phyloP scores from a whole-genome alignment of 805 yeast genomes.

The Lipomyces lipofer region DNA sequence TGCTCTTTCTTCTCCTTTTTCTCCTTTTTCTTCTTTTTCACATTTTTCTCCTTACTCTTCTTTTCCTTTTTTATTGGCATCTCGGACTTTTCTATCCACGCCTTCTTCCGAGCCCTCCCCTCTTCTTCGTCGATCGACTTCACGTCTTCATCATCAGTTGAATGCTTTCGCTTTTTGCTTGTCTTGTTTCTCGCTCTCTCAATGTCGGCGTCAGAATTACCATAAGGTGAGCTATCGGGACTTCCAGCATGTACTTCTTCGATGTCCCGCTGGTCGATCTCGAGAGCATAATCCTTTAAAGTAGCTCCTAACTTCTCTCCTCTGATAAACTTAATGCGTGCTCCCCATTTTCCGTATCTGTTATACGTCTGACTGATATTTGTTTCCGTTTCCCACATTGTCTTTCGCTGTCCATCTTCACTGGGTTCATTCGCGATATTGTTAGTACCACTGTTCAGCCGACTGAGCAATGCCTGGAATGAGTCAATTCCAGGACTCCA shows the following conservation, averaged over 20 bases:
- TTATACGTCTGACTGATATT: conserved; percentile 44
- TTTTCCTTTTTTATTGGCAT: conserved; percentile 36
- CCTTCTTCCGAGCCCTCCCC: conserved; percentile 30
- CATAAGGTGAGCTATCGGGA: background rate
- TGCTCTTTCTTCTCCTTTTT: conserved; percentile 38
- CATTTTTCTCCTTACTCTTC: conserved; percentile 35
- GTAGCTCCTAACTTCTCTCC: conserved; percentile 85
- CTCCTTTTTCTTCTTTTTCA: conserved; percentile 37
- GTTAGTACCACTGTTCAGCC: conserved; percentile 68
- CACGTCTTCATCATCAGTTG: conserved; percentile 25
- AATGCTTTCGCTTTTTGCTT: conserved; percentile 37
- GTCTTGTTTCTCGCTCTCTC: conserved; percentile 21
- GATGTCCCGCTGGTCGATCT: conserved; percentile 30
- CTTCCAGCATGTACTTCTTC: conserved; percentile 24
- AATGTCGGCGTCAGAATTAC: background rate
- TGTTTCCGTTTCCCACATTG: conserved; percentile 59
- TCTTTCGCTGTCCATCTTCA: conserved; percentile 49
- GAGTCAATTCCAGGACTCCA: conserved; percentile 91
- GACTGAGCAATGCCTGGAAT: conserved; percentile 85
- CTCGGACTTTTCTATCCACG: conserved; percentile 35
- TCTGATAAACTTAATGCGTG: conserved; percentile 84
- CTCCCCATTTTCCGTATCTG: conserved; percentile 67
- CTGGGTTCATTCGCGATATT: background rate
- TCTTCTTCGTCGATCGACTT: conserved; percentile 28
- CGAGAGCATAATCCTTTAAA: conserved; percentile 38